phyloP scores from a whole-genome alignment of 768 basidiomycete genomes.

The Termitomyces titanicus region DNA sequence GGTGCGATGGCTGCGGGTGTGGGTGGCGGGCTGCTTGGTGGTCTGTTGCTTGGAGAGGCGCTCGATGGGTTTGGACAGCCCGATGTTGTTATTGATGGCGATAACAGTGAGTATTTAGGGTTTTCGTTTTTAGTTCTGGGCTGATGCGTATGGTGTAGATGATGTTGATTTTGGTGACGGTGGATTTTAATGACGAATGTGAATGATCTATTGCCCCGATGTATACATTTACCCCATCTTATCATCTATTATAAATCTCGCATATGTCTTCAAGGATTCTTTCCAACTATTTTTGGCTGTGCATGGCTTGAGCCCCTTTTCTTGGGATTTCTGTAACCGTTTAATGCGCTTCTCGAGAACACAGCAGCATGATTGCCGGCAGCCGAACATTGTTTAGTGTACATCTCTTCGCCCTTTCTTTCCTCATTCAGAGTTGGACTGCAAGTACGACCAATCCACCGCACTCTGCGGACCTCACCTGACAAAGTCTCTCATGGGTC shows the following conservation, averaged over 20 bases:
- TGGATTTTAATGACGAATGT: too few species aligned
- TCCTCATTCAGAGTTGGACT: too few species aligned
- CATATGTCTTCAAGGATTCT: too few species aligned
- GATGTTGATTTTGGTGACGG: background rate
- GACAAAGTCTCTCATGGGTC: too few species aligned
- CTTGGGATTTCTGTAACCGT: too few species aligned
- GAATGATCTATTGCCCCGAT: background rate
- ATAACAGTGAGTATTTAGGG: background rate
- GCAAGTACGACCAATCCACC: background rate
- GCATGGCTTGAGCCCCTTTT: too few species aligned
- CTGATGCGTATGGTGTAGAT: background rate
- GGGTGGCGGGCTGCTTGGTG: conserved; percentile 22
- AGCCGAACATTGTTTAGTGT: too few species aligned
- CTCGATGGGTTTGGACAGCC: conserved; percentile 1
- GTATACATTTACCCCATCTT: too few species aligned
- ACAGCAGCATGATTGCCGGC: too few species aligned
- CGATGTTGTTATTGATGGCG: background rate
- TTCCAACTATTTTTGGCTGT: too few species aligned
- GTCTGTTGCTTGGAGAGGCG: background rate
- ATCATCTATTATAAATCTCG: background rate
- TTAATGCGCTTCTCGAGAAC: too few species aligned
- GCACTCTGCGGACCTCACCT: background rate
- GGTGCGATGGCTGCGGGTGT: conserved; percentile 11
- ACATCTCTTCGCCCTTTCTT: too few species aligned
- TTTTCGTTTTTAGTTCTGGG: background rate